Base-by-base conservation (phyloP, 345 rosid genomes). In the Eucalyptus decipiens region DNA sequence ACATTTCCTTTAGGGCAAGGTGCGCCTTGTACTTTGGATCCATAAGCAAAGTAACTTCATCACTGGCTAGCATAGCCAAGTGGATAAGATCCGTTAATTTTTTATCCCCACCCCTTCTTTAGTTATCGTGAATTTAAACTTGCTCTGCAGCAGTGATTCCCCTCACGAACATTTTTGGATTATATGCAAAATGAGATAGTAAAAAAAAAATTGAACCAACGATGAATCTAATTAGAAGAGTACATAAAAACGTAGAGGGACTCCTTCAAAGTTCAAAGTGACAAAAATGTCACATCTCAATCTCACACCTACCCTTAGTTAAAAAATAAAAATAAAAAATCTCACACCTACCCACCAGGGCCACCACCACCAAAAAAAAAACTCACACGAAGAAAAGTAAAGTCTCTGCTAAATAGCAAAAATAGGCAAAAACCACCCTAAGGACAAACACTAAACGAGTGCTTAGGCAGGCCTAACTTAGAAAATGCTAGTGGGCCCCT, bases 71-170 rank as follows among this genome's bases (percentile, higher is more conserved):
- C 32, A 16, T 60, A 28, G 2, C 69, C 17, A 60, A 60, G 34
- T 28, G 1, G 69, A 60, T 60, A 28, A 60, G 34, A 60, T 60
- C 69, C 4, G 1, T 30, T 12, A 60, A 60, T 2, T 28, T 28
- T 60, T 28, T 28, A 28, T 3, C 16, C 8, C 34, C 69, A 1
- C 2, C 11, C 23, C 11, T 5, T 67, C 40, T 32, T 72, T 10
- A 72, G 26, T 19, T 18, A 10, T 9, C 2, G 14, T 2, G 14
- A 34, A 23, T 34, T 72, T 16, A 10, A 72, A 34, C 81, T 19
- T 21, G 1, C 40, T 72, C 6, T 34, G 17, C 4, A 11, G 4
- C 2, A 0, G 10, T 72, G 10, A 34, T 34, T 34, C 11, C 43
- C 26, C 43, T 9, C 43, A 19, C 26, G 4, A 18, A 19, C 26